phyloP scores from a whole-genome alignment of 2,329 filamentous ascomycete species.

The Ascochyta rabiei region DNA sequence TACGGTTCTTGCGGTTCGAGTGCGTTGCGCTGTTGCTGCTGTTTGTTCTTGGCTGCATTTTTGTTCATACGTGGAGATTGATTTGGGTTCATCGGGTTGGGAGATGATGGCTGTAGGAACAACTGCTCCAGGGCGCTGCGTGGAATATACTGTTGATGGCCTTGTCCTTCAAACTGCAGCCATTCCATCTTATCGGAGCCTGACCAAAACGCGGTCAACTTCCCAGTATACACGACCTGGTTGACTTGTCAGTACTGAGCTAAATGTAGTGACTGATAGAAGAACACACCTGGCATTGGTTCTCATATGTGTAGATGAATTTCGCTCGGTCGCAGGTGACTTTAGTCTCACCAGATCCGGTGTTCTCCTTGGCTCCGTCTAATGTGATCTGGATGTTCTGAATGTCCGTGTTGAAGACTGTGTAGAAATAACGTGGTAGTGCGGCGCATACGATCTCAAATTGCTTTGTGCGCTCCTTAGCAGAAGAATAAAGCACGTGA shows the following conservation, averaged over 20 bases:
- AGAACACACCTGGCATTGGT: constrained; percentile 74
- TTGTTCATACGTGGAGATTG: constrained; percentile 61
- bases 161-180: constrained; percentile 78
- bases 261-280: no score
- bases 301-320: constrained; percentile 88
- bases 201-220: constrained; percentile 79
- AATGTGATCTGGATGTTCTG: constrained; percentile 84
- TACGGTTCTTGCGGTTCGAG: constrained; percentile 46
- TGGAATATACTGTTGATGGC: constrained; percentile 83
- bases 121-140: constrained; percentile 62
- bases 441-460: constrained; percentile 86
- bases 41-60: constrained; percentile 61
- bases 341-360: constrained; percentile 68
- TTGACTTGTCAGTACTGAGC: constrained; percentile 25
- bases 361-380: constrained; percentile 67
- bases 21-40: constrained; percentile 36
- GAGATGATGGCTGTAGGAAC: constrained; percentile 55
- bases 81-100: constrained; percentile 56
- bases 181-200: constrained; percentile 78
- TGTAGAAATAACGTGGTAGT: constrained; percentile 86
- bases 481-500: constrained; percentile 64
- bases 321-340: constrained; percentile 79
- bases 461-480: constrained; percentile 71
- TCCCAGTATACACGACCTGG: constrained; percentile 78
- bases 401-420: constrained; percentile 83